These are phyloP conservation scores for Capsicum chinense DNA, from an alignment of 257 asterid genomes.

Conservation along the genomic window DNA sequence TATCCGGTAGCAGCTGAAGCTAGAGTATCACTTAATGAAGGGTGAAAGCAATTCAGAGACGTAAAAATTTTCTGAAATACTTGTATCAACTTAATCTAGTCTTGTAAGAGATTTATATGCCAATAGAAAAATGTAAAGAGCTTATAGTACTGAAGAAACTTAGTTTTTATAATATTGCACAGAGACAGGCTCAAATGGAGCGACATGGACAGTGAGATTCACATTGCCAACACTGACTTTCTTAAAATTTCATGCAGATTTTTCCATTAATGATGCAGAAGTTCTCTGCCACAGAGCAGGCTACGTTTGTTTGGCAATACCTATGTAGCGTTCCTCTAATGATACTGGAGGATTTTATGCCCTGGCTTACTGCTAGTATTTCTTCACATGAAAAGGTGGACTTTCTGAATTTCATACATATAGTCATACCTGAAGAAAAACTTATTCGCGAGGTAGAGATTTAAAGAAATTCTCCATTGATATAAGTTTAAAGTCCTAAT, in stretches of 20 bases:
- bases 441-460: conserved; percentile 71
- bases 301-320: conserved; percentile 78
- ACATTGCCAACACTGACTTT: not conserved
- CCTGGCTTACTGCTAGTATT: conserved; percentile 65
- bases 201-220: not conserved
- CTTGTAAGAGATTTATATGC: not conserved
- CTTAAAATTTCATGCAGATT: conserved; percentile 54
- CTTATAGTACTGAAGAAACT: not conserved
- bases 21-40: not conserved
- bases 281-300: conserved; percentile 65
- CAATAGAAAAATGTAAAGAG: not conserved
- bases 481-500: conserved; percentile 13
- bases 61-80: not conserved
- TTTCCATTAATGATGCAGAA: conserved; percentile 68
- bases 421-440: conserved; percentile 66
- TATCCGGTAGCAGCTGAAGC: not conserved
- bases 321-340: conserved; percentile 77
- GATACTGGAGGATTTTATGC: conserved; percentile 71
- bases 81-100: not conserved
- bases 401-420: conserved; percentile 53
- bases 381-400: conserved; percentile 62
- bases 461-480: conserved; percentile 26
- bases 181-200: not conserved
- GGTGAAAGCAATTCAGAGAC: not conserved
- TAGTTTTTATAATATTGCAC: not conserved